Percentiles rank a stretch among this genome's conserved stretches.
phyloP scores from a whole-genome alignment of 1,284 basidiomycete genomes.

The Heterobasidion annosum region DNA sequence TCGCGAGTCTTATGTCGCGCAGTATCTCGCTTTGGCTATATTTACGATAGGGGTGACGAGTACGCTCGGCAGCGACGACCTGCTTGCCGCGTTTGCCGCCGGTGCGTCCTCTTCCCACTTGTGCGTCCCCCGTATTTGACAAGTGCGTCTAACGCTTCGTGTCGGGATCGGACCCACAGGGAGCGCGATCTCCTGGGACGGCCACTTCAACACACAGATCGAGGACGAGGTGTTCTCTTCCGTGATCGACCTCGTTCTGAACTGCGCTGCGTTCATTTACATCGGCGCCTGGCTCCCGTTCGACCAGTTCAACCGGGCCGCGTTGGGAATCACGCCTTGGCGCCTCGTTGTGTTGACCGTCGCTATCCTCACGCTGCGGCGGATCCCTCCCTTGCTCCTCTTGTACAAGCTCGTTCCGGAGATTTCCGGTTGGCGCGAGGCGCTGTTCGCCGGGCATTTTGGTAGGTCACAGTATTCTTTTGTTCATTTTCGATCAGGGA shows the following conservation, averaged over 20 bases:
- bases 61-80: constrained; percentile 76
- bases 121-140: too few relatives aligned
- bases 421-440: constrained; percentile 70
- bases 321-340: constrained; percentile 66
- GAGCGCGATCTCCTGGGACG: constrained; percentile 90
- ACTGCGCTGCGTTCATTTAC: constrained; percentile 84
- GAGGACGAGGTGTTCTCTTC: constrained; percentile 84
- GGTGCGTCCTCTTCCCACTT: constrained; percentile 30
- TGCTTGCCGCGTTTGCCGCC: constrained; percentile 88
- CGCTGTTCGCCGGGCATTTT: constrained; percentile 83
- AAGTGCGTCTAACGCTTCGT: constrained; percentile 13
- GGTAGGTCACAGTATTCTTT: constrained; percentile 62
- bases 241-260: constrained; percentile 81
- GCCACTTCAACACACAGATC: constrained; percentile 80
- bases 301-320: constrained; percentile 48
- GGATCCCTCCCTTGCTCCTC: constrained; percentile 68
- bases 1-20: constrained; percentile 85
- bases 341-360: constrained; percentile 63
- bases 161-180: constrained; percentile 62
- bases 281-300: constrained; percentile 90
- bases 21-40: constrained; percentile 78
- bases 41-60: constrained; percentile 74
- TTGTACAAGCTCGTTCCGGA: constrained; percentile 83
- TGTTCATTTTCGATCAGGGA: constrained; percentile 67
- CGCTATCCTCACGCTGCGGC: constrained; percentile 58